Evolutionary conservation across 2,329 filamentous ascomycete species (phyloP), one percentile per base, ranked within the genome.

Genomic region (Fusarium sublunatum): DNA sequence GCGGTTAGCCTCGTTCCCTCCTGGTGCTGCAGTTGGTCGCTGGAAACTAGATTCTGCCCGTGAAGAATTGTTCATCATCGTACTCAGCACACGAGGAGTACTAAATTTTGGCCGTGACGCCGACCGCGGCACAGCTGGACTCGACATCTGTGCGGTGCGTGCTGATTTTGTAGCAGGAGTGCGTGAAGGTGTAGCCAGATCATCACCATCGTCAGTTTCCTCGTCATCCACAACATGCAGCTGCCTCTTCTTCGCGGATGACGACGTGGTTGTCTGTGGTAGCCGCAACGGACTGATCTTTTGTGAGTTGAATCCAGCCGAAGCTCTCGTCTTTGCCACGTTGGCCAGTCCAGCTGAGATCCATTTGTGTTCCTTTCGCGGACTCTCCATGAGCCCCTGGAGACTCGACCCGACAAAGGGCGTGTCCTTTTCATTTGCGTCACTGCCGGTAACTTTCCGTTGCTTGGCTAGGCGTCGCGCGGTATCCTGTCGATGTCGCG

Each of bases 371-470:
- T 75, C 70, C 58, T 74, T 75, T 46, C 72, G 70, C 24, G 76
- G 78, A 12, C 74, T 78, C 49, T 82, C 76, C 75, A 83, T 78
- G 38, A 83, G 69, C 2, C 79, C 78, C 50, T 75, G 69, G 26
- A 83, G 63, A 5, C 76, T 75, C 2, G 74, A 73, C 1, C 73
- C 73, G 19, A 67, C 66, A 66, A 70, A 75, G 1, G 72, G 65
- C 44, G 58, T 48, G n/a, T 55, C 59, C 1, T 47, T 50, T 13
- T 52, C 57, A 22, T 38, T 41, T 12, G 38, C 35, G 9, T 53
- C 53, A 4, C 25, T 46, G 6, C 19, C 49, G 15, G 70, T 42
- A 13, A 70, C 40, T 12, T 57, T 56, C 19, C 68, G 64, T 65
- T 75, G 74, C 46, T 70, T 74, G 1, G 45, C 49, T 7, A 41